Evolutionary conservation across 1,284 basidiomycete genomes (phyloP).

Genomic region (Ceratobasidium sp.): DNA sequence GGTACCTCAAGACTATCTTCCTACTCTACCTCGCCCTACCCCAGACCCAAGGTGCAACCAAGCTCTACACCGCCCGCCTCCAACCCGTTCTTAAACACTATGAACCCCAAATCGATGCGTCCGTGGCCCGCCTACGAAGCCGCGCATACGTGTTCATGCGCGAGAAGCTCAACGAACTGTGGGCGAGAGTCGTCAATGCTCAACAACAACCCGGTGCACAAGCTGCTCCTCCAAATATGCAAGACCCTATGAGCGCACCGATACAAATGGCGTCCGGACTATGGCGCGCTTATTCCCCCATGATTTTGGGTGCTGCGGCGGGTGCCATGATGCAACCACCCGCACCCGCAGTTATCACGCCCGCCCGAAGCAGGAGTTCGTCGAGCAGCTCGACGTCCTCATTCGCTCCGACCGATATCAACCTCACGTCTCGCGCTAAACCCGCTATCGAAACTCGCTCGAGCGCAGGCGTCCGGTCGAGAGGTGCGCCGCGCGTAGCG

Average conservation of each 20-base stretch:
- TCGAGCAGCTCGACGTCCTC: conserved; percentile 30
- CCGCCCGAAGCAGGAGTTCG: conserved; percentile 26
- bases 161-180: conserved; percentile 63
- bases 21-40: conserved; percentile 91
- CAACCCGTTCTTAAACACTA: conserved; percentile 81
- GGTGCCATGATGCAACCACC: conserved; percentile 21
- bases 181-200: conserved; percentile 60
- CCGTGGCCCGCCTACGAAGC: conserved; percentile 70
- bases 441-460: conserved; percentile 11
- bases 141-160: conserved; percentile 68
- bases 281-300: conserved; percentile 79
- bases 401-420: conserved; percentile 37
- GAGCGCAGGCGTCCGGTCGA: conserved; percentile 21
- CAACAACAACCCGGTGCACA: conserved; percentile 48
- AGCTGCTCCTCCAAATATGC: conserved; percentile 59
- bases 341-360: neutral
- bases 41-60: conserved; percentile 83
- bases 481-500: neutral
- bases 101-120: conserved; percentile 82
- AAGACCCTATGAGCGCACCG: conserved; percentile 69
- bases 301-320: conserved; percentile 13
- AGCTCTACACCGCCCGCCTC: conserved; percentile 79
- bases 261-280: conserved; percentile 70
- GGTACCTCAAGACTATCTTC: conserved; percentile 82
- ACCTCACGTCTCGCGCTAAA: neutral